A percentile compares a stretch with the other conserved stretches of the same genome.
Evolutionary conservation across 441 rosid species (phyloP).

Genomic region (Gossypium schwendimanii): DNA sequence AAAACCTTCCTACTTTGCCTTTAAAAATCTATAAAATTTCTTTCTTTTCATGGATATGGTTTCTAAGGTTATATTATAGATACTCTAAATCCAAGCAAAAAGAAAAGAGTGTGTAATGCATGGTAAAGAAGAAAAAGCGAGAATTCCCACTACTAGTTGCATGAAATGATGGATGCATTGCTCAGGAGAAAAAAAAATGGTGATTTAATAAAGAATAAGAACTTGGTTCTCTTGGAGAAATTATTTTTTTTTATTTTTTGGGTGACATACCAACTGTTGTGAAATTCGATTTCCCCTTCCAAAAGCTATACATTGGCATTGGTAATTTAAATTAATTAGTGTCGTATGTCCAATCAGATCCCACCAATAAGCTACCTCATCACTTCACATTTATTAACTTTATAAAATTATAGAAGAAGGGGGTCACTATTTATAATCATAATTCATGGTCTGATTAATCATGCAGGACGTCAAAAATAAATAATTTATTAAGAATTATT

Average conservation of each 20-base stretch:
- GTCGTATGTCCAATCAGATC: conserved; percentile 1
- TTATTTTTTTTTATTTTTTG: not conserved
- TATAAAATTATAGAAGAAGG: conserved; percentile 14
- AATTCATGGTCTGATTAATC: no score
- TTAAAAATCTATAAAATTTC: conserved; percentile 15
- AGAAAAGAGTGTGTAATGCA: not conserved
- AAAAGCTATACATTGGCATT: not conserved
- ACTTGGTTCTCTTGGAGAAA: conserved; percentile 7
- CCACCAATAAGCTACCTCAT: not conserved
- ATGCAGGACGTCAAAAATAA: no score
- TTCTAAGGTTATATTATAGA: not conserved
- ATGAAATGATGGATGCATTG: conserved; percentile 4
- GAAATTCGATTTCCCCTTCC: not conserved
- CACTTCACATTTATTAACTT: not conserved
- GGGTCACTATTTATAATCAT: conserved; percentile 6
- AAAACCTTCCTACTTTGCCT: not conserved
- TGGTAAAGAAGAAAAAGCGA: not conserved
- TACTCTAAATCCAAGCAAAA: not conserved
- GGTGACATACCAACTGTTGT: not conserved
- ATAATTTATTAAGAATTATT: no score
- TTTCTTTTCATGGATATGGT: conserved; percentile 16
- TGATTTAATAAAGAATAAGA: conserved; percentile 1
- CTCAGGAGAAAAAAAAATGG: not conserved
- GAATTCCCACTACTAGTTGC: conserved; percentile 7
- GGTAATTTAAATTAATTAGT: not conserved